Base-by-base conservation (phyloP, 306 rosid genomes). In the Vachellia pachyceras region DNA sequence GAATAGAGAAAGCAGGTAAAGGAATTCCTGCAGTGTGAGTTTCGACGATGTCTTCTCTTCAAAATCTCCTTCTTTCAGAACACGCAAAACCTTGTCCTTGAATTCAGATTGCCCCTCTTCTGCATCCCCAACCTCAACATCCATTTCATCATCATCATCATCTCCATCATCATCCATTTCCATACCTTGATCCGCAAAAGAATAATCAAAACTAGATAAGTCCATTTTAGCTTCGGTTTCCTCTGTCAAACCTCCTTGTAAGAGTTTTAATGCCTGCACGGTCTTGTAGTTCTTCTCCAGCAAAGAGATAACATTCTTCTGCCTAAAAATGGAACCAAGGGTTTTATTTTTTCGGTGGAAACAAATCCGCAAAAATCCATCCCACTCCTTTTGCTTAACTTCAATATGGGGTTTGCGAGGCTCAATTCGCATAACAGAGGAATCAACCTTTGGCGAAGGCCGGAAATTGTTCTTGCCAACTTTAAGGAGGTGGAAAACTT, bases 261-360 rank as follows among this genome's bases (percentile, higher is more conserved):
- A 70, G 25, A 88, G 84, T 76, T 87, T 79, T n/a, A 92, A 82
- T 0, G 92, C 87, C 73, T 81, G 95, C 72, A 94, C 78, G 0
- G 94, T 95, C 79, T 90, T 89, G 86, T 90, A 92, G 73, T 95
- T 95, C 88, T 90, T 92, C 72, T 95, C 97, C 5, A 95, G 94
- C 87, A 92, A 65, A 39, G 88, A 75, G 29, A 95, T 76, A 23
- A 95, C 97, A 76, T 84, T 86, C 75, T 95, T 95, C 84, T 92
- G 97, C 91, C 97, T 90, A 46, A 91, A 95, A 75, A 88, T 90
- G 0, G 98, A 81, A 63, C 98, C 97, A 23, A 95, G 97, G 6
- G 97, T 95, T 69, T 95, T 95, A 88, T 92, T 95, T 91, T 92
- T 94, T 58, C 97, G 79, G 76, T 90, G 92, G 52, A 95, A 95